These are phyloP conservation scores for Phytopythium ostracodes DNA, from an alignment of 352 stramenopile species.

Conservation along the genomic window DNA sequence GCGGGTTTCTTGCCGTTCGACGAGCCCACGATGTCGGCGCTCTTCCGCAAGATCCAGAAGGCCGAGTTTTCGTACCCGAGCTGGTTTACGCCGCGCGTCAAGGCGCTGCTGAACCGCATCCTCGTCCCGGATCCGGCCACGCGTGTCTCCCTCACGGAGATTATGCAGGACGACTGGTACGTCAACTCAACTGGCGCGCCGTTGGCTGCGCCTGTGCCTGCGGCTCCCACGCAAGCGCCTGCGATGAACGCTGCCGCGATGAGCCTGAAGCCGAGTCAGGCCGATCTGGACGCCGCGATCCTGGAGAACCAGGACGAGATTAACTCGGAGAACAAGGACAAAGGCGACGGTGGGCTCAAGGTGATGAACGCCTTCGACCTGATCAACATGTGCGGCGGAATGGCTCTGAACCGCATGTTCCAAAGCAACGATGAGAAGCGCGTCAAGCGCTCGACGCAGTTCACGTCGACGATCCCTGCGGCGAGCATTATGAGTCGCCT, in stretches of 20 bases:
- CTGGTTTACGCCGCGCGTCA: slow-evolving; percentile 89
- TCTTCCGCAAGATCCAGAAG: slow-evolving; percentile 97
- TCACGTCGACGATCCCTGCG: slow-evolving; percentile 80
- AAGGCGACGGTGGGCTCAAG: slow-evolving; percentile 62
- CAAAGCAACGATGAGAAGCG: slow-evolving; percentile 85
- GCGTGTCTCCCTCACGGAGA: slow-evolving; percentile 85
- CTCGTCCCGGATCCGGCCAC: slow-evolving; percentile 90
- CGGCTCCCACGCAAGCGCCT: slow-evolving; percentile 7
- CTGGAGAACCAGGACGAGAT: slow-evolving; percentile 77
- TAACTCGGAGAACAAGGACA: slow-evolving; percentile 64
- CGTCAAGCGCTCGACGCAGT: slow-evolving; percentile 83
- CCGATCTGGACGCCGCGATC: slow-evolving; percentile 79
- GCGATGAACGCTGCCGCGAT: slow-evolving; percentile 24
- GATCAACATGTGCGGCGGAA: slow-evolving; percentile 91
- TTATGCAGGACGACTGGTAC: slow-evolving; percentile 90
- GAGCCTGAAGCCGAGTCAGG: slow-evolving; percentile 80
- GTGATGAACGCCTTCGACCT: slow-evolving; percentile 91
- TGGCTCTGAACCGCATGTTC: slow-evolving; percentile 90
- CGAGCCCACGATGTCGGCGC: slow-evolving; percentile 92
- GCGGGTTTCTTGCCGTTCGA: slow-evolving; percentile 94
- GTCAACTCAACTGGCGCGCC: slow-evolving; percentile 44
- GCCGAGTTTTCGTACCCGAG: slow-evolving; percentile 94
- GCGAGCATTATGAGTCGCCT: slow-evolving; percentile 74
- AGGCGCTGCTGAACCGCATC: slow-evolving; percentile 90
- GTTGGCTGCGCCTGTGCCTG: slow-evolving; percentile 14